A percentile compares a stretch with the other conserved stretches of the same genome.
phyloP scores from a whole-genome alignment of 129 eudicot species.

The Flaveria trinervia region DNA sequence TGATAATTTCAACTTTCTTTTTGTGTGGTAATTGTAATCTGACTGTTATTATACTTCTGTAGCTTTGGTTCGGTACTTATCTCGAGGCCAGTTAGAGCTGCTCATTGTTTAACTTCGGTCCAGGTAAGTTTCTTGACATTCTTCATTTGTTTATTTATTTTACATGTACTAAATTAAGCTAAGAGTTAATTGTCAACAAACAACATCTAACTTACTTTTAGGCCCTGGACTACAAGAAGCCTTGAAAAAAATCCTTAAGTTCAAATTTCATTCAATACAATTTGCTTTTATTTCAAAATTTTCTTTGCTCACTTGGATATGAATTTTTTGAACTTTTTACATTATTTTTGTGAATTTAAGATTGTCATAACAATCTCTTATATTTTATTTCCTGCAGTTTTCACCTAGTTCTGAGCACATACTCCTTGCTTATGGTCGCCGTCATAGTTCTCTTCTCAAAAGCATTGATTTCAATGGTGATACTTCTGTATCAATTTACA shows the following conservation, averaged over 20 bases:
- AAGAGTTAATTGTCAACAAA: not conserved
- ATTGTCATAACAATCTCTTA: not conserved
- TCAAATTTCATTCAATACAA: not conserved
- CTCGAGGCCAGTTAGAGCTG: slow-evolving; percentile 70
- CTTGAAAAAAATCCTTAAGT: not conserved
- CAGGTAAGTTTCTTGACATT: slow-evolving; percentile 46
- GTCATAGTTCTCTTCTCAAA: slow-evolving; percentile 69
- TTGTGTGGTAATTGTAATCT: slow-evolving; percentile 3
- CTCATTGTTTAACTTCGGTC: slow-evolving; percentile 74
- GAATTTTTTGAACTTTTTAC: not conserved
- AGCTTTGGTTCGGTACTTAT: slow-evolving; percentile 69
- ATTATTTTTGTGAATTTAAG: not conserved
- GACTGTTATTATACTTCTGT: slow-evolving; percentile 10
- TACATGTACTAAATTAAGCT: not conserved
- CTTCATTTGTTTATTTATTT: not conserved
- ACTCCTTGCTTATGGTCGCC: slow-evolving; percentile 74
- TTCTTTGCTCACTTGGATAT: not conserved
- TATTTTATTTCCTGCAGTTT: slow-evolving; percentile 45
- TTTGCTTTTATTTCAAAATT: not conserved
- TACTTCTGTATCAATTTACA: slow-evolving; percentile 56
- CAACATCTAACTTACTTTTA: not conserved
- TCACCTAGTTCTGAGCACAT: slow-evolving; percentile 77
- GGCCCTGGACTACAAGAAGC: not conserved
- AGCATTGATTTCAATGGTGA: slow-evolving; percentile 64
- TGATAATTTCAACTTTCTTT: not conserved